phyloP scores from a whole-genome alignment of 768 basidiomycete genomes.

The Lentinula sp. region DNA sequence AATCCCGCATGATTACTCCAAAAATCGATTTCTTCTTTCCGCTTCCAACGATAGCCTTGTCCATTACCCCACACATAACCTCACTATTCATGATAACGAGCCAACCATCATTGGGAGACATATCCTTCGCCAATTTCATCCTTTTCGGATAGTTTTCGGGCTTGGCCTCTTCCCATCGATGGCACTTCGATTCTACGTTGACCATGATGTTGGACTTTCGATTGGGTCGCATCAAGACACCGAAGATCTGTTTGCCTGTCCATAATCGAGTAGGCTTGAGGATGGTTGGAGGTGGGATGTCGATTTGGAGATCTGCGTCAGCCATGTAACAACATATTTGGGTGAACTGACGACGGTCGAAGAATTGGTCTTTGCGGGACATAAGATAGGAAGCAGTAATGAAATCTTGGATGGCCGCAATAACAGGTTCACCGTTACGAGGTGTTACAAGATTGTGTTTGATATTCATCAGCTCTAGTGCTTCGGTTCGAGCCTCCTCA shows the following conservation, averaged over 20 bases:
- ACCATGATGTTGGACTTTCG: conserved; percentile 75
- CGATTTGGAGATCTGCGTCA: conserved; percentile 88
- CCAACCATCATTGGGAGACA: conserved; percentile 97
- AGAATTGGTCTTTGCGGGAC: conserved; percentile 88
- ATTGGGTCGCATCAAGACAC: conserved; percentile 93
- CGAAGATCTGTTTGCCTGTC: conserved; percentile 99
- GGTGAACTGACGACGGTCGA: conserved; percentile 90
- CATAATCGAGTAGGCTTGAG: conserved; percentile 90
- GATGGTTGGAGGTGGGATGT: conserved; percentile 92
- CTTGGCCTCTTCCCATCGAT: conserved; percentile 78
- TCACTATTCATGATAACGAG: conserved; percentile 96
- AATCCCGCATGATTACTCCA: conserved; percentile 95
- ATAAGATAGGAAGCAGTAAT: conserved; percentile 97
- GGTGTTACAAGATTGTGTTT: conserved; percentile 97
- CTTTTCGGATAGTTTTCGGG: conserved; percentile 50
- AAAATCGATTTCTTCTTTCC: conserved; percentile 99
- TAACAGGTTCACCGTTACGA: conserved; percentile 97
- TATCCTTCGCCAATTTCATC: conserved; percentile 65
- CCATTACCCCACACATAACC: conserved; percentile 99
- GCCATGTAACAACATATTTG: conserved; percentile 94
- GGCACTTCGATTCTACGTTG: conserved; percentile 94
- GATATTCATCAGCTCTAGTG: conserved; percentile 93
- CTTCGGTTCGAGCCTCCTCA: conserved; percentile 96
- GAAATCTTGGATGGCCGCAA: conserved; percentile 99
- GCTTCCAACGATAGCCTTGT: conserved; percentile 95